Base-by-base conservation (phyloP, 768 basidiomycete genomes). In the Termitomyces sp. region DNA sequence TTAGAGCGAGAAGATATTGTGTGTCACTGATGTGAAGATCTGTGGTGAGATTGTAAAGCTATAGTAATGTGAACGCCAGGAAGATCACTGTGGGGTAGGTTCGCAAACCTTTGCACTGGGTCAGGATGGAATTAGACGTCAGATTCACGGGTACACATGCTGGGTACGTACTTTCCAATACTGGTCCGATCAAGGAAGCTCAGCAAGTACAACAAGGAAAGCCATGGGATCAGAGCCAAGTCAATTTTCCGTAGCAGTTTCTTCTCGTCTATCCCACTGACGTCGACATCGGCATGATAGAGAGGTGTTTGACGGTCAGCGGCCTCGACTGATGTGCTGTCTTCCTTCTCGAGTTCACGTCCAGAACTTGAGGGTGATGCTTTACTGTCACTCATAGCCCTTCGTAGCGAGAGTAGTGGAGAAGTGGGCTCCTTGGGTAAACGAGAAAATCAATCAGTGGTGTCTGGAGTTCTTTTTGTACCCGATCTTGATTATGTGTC, bases 171-270 rank as follows among this genome's bases (percentile, higher is more conserved):
- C 77, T 80, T 80, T 70, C 78, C 78, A 57, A 80, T 77, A 55
- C 76, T 77, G 3, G 76, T 78, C 48, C 78, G 75, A 63, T 78
- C 78, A 41, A 73, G 63, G 75, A 90, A 91, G 60, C 85, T 85
- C 36, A 92, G 73, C 35, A 91, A 73, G 68, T 91, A 91, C 60
- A 93, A 68, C 50, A 94, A 77, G 5, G 88, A 84, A 38, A 88
- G 64, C 88, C 86, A 89, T 10, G 85, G 83, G 35, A 87, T 76
- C 57, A 87, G 76, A n/a, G 78, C 77, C 54, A 75, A 60, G 67
- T 88, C 87, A 44, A 90, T 77, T 69, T 88, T 91, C 62, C 88
- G 73, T 57, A 91, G 64, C 56, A 91, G 66, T 64, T 82, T 84
- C 53, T 79, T 79, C 67, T 89, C 89, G 64, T 91, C 81, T 45